Evolutionary conservation across 345 rosid species (phyloP), one percentile per base, ranked within the genome.

Genomic region (Citrus glauca): DNA sequence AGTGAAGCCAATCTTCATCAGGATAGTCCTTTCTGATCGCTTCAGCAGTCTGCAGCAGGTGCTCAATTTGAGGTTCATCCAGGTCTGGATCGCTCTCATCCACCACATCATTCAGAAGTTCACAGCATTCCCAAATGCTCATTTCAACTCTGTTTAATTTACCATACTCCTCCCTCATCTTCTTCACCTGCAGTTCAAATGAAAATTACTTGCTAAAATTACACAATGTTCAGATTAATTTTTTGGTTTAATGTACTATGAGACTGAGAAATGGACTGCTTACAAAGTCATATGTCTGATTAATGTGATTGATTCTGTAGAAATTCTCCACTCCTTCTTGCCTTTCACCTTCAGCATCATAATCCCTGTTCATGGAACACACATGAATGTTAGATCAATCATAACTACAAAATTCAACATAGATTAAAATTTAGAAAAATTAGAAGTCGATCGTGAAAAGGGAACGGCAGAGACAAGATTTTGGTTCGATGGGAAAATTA

Each of bases 91-190:
- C 92, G 69, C 94, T 89, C 77, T 90, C 94, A 66, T 90, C 94
- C 16, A 90, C 91, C 4, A 87, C 94, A 45, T 86, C 81, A 72
- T 89, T 91, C 9, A 89, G 89, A 57, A 91, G 86, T 61, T 85
- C 91, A 77, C 94, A 91, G 69, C 94, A 91, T 69, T 89, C 92
- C 94, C 94, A 91, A 75, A 89, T 89, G 86, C 91, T 88, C 92
- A 91, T 91, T 73, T 85, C 87, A 78, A 82, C 82, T 62, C 74
- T 82, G 72, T 86, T 77, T 79, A 90, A 4, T 77, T 85, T 85
- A 11, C 88, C 87, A 78, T 84, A 90, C 66, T 79, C 89, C 74
- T 79, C 81, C 66, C 92, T 86, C 89, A 85, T 89, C 59, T 25
- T 83, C 72, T 78, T 78, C 72, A 87, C 92, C 90, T 89, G 77